Evolutionary conservation across 345 rosid species (phyloP).

Genomic region (Sonneratia caseolaris): DNA sequence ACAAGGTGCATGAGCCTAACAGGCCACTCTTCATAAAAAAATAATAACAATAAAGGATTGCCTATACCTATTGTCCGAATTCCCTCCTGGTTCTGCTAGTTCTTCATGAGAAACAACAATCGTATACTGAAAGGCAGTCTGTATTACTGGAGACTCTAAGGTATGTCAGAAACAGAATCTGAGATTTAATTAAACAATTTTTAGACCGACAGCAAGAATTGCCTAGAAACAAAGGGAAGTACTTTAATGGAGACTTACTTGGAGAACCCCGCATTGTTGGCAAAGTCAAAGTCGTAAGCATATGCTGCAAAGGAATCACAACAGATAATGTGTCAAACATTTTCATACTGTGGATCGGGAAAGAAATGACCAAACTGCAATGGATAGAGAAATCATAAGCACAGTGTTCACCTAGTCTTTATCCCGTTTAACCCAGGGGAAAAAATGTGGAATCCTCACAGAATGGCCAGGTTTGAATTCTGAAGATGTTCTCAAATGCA

Average conservation of each 20-base stretch:
- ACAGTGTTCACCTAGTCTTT: not conserved
- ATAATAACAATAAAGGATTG: too few relatives aligned
- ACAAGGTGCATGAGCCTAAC: too few relatives aligned
- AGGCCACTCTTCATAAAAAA: too few relatives aligned
- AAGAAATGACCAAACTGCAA: slow-evolving; percentile 97
- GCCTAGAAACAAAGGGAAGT: not conserved
- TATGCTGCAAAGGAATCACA: slow-evolving; percentile 94
- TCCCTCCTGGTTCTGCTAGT: slow-evolving; percentile 38
- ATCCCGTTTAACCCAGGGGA: not conserved
- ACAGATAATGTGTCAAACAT: slow-evolving; percentile 91
- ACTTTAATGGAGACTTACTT: slow-evolving; percentile 31
- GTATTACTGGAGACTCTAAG: slow-evolving; percentile 77
- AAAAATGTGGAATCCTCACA: slow-evolving; percentile 37
- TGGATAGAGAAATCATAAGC: slow-evolving; percentile 6
- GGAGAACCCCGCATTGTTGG: slow-evolving; percentile 68
- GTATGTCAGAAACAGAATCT: slow-evolving; percentile 43
- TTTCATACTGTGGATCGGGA: slow-evolving; percentile 94
- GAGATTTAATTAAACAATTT: not conserved
- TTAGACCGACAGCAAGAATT: not conserved
- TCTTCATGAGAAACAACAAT: slow-evolving; percentile 80
- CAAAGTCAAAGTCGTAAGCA: slow-evolving; percentile 91
- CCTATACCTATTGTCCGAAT: slow-evolving; percentile 23
- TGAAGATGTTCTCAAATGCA: slow-evolving; percentile 86
- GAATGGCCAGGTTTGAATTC: slow-evolving; percentile 86
- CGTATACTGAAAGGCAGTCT: slow-evolving; percentile 92